Conservation (phyloP, 208 protist species). For the Giardia duodenalis region DNA sequence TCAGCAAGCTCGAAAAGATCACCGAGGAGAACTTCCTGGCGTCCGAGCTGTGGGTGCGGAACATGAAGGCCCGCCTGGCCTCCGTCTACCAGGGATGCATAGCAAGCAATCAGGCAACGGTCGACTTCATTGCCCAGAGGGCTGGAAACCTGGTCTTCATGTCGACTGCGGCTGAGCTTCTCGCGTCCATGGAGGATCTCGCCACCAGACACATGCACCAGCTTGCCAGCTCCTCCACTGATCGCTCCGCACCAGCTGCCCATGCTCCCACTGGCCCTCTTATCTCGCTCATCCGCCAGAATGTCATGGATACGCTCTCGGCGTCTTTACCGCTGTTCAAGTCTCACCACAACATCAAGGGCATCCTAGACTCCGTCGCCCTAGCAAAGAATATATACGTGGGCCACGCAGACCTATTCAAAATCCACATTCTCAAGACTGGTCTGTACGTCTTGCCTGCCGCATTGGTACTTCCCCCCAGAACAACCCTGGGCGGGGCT, state of each 20-base stretch:
- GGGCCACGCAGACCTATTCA: background rate
- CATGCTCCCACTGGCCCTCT: background rate
- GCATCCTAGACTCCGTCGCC: background rate
- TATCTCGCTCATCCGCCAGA: background rate
- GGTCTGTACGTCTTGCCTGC: background rate
- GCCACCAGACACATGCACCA: background rate
- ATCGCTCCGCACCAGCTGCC: background rate
- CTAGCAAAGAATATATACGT: background rate
- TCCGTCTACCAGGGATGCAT: background rate
- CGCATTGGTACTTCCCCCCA: background rate
- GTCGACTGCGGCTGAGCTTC: background rate
- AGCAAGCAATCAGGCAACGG: background rate
- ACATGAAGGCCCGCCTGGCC: background rate
- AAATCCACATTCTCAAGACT: background rate
- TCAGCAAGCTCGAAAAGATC: background rate
- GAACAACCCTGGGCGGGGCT: background rate
- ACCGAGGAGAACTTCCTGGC: background rate
- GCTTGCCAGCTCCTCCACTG: background rate
- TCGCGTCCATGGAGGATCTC: background rate
- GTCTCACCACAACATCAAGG: background rate
- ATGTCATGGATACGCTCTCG: too few species aligned
- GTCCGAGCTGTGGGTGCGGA: background rate
- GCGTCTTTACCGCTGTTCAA: background rate
- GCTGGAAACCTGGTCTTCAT: background rate
- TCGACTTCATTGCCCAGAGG: background rate